Evolutionary conservation across 2,329 filamentous ascomycete genomes (phyloP).

Genomic region (Leptographium wingfieldii): DNA sequence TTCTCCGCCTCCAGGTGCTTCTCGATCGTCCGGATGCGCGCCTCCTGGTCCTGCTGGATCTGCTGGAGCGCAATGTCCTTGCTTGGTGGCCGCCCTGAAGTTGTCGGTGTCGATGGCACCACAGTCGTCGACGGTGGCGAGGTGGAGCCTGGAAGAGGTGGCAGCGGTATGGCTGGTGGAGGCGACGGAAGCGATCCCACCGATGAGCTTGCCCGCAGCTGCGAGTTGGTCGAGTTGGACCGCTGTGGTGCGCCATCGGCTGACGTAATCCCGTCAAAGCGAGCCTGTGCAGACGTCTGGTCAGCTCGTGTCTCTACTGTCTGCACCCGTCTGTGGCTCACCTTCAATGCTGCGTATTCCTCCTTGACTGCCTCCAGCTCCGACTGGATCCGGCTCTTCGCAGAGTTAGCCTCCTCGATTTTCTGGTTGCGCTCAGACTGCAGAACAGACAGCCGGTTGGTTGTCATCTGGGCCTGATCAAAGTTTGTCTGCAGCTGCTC

Average conservation of each 20-base stretch:
- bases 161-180: conserved; percentile 89
- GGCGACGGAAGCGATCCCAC: conserved; percentile 81
- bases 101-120: conserved; percentile 39
- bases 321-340: conserved; percentile 27
- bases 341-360: conserved; percentile 67
- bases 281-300: conserved; percentile 30
- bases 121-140: conserved; percentile 30
- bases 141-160: conserved; percentile 61
- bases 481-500: conserved; percentile 93
- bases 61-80: conserved; percentile 69
- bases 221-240: conserved; percentile 49
- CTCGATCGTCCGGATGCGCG: conserved; percentile 88
- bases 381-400: conserved; percentile 47
- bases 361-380: conserved; percentile 56
- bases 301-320: conserved; percentile 12
- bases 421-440: conserved; percentile 62
- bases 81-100: conserved; percentile 55
- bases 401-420: conserved; percentile 64
- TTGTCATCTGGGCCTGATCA: conserved; percentile 77
- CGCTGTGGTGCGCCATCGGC: conserved; percentile 31
- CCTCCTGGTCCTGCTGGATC: conserved; percentile 87
- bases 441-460: conserved; percentile 73
- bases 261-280: conserved; percentile 39
- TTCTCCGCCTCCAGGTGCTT: conserved; percentile 94
- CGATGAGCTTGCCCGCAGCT: conserved; percentile 73